Conservation (phyloP, 345 rosid species). For the Clarkia xantiana region DNA sequence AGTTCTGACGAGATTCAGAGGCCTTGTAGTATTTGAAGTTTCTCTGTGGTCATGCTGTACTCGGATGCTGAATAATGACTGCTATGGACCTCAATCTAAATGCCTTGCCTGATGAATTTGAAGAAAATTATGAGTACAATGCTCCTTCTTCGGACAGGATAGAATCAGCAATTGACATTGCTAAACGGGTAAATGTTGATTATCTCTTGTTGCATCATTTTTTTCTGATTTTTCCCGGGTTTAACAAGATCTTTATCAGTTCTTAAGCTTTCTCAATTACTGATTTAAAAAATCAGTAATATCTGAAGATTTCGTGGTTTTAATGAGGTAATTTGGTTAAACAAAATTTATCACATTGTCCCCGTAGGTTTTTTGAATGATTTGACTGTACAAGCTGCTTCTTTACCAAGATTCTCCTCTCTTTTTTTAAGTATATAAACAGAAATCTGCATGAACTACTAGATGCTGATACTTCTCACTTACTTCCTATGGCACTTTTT, state of each 20-base stretch:
- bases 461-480: neutral
- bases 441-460: neutral
- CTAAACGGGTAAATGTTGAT: slow-evolving; percentile 23
- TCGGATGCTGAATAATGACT: slow-evolving; percentile 24
- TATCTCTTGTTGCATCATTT: neutral
- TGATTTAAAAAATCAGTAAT: no score
- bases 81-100: slow-evolving; percentile 39
- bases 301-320: no score
- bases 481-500: neutral
- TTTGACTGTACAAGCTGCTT: neutral
- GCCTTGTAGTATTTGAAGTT: neutral
- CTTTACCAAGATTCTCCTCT: neutral
- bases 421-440: neutral
- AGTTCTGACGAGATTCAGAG: neutral
- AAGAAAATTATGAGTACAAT: slow-evolving; percentile 24
- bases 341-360: no score
- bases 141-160: slow-evolving; percentile 11
- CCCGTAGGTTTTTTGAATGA: no score
- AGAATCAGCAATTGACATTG: slow-evolving; percentile 28
- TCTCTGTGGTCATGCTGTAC: slow-evolving; percentile 8
- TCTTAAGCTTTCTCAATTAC: neutral
- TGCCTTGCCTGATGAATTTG: slow-evolving; percentile 37
- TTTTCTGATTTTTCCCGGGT: neutral
- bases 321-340: no score
- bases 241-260: neutral